Evolutionary conservation across 2,329 filamentous ascomycete species (phyloP), one percentile per base, ranked within the genome.

Genomic region (Didymosphaeria variabile): DNA sequence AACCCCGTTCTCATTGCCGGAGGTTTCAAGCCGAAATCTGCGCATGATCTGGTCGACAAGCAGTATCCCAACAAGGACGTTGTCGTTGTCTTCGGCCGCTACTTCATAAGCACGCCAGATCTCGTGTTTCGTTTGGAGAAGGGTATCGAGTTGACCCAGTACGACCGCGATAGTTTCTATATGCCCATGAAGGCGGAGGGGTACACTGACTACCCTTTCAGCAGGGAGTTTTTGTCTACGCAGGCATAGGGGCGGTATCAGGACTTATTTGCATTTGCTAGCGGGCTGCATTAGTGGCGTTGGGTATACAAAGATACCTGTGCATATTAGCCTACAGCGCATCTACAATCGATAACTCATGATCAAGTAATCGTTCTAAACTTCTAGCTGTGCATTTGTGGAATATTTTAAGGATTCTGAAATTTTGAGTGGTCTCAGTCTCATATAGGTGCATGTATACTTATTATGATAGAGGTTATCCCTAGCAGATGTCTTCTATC

Each of bases 31-130:
- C 69, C 80, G 0, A 76, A 78, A 15, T 79, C 77, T 19, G 80
- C 80, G 7, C 72, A 66, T 57, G 65, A 62, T 15, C 60, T 75
- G 1, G 71, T 81, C 1, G 76, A 78, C 57, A 74, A 81, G 57
- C 74, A 84, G 58, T 79, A 83, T 59, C 74, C 71, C 23, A 77
- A 80, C 12, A 77, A 78, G 38, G 79, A 84, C 51, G 65, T 84
- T n/a, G 72, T 62, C n/a, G 51, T 83, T 17, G 81, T 80, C 1
- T 84, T 85, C 67, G 83, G 84, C 7, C 67, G 83, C 26, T 80
- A 79, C 57, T 85, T 83, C 62, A 83, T 84, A 62, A 77, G 78
- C 44, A 85, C 78, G 8, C 83, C 83, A 2, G 83, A 85, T 67
- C 69, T 86, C 19, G 78, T 80, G 5, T 84, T 78, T 64, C 73